Evolutionary conservation across 2,329 filamentous ascomycete genomes (phyloP), one percentile per base, ranked within the genome.

Genomic region (Alternaria alternata): DNA sequence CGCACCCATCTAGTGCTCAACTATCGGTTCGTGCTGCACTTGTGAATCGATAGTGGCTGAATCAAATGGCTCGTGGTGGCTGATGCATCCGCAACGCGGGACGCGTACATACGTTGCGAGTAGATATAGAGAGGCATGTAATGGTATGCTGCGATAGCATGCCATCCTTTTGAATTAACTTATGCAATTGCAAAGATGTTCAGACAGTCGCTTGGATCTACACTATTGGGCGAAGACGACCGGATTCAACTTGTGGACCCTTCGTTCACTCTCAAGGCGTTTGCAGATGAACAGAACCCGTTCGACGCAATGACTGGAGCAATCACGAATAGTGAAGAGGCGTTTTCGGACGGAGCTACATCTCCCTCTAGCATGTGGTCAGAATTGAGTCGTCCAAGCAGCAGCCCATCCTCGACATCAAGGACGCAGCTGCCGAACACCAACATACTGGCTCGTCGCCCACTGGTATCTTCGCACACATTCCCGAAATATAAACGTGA

Each of bases 341-440:
- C 22, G 1, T 22, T 42, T 1, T 61, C 12, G 5, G 48, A 61
- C 18, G 54, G 39, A n/a, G 43, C 49, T 4, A 43, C 43, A 5
- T 58, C 54, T 44, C 54, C 59, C 7, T 39, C 38, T 14, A 61
- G 55, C 24, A 53, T 36, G n/a, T 47, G 48, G 55, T 57, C 42
- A 44, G 48, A 28, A 7, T 54, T 47, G 6, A 48, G 42, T 52
- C 32, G 46, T 7, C 54, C 34, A 20, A 57, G 26, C 22, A 58
- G 34, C 26, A 54, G 58, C 24, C 55, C 47, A 22, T 51, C 48
- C 16, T 52, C 42, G 22, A 24, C 46, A 32, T 44, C 52, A 18
- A 41, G 30, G n/a, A 49, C 53, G 20, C 22, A 18, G 12, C 41
- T 26, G 32, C 22, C 24, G 8, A 38, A 11, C 16, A n/a, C 32